Base-by-base conservation (phyloP, 768 basidiomycete species). In the Naganishia kalamii region DNA sequence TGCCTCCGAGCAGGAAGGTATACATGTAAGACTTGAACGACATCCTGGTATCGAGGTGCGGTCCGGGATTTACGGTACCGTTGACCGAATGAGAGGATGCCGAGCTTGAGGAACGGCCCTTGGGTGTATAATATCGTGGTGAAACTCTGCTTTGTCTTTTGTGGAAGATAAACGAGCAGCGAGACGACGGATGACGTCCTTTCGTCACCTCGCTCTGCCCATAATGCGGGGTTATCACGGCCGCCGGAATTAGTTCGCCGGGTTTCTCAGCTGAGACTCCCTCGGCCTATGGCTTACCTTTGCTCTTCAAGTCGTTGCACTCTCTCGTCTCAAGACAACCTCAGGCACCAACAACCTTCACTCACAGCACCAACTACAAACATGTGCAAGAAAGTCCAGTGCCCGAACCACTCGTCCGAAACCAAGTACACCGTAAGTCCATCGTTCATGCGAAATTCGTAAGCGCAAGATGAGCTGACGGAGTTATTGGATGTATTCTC, bases 321-420 rank as follows among this genome's bases (percentile, higher is more conserved):
- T 41, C 40, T 41, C 40, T n/a, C n/a, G n/a, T n/a, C n/a, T n/a
- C n/a, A n/a, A n/a, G 40, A 48, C 23, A 8, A 48, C 4, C 47
- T 4, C 48, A 17, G 32, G 13, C 27, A 4, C 17, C 48, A 4
- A 6, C 37, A n/a, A n/a, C 25, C 1, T 27, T 30, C 54, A 35
- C 52, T 13, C 30, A 33, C 4, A 33, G 6, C 25, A 46, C 27
- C 33, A 17, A 40, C n/a, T 29, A 4, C n/a, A 27, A 49, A 33
- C 21, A 77, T 77, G 75, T 77, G 75, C 68, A 77, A 74, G 65
- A 68, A 66, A 47, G 70, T 77, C 12, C 60, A 63, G n/a, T 77
- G 75, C 63, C 74, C 75, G 7, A 77, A 77, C 57, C 63, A 64
- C 32, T 43, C 49, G 17, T 23, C 7, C 40, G 74, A 75, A 46